A percentile compares a stretch with the other conserved stretches of the same genome.
Evolutionary conservation across 1,139 yeast species (phyloP).

Genomic region (Pichia sp.): DNA sequence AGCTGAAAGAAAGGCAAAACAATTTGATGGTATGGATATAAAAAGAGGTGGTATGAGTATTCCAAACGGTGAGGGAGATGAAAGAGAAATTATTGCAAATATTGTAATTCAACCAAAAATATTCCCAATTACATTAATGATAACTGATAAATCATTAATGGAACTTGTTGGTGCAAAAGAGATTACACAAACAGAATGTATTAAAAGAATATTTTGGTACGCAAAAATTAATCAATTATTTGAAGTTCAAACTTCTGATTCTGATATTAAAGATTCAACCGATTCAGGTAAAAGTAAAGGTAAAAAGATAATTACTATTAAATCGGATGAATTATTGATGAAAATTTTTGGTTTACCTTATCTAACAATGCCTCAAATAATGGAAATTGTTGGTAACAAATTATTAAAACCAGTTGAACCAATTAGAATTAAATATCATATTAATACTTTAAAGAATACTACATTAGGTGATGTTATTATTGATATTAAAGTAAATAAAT

Average conservation of each 20-base stretch:
- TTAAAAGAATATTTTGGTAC: conserved; percentile 84
- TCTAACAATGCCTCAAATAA: conserved; percentile 66
- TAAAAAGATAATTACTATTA: conserved; percentile 36
- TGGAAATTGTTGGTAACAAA: conserved; percentile 59
- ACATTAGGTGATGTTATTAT: conserved; percentile 76
- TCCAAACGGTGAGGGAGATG: conserved; percentile 20
- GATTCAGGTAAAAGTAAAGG: conserved; percentile 16
- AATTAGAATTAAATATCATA: conserved; percentile 63
- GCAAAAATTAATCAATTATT: conserved; percentile 64
- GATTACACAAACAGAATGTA: conserved; percentile 81
- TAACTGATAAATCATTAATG: conserved; percentile 56
- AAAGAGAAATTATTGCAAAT: conserved; percentile 55
- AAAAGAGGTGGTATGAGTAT: conserved; percentile 63
- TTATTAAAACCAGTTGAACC: conserved; percentile 73
- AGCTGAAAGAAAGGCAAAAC: conserved; percentile 36
- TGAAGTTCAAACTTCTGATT: conserved; percentile 36
- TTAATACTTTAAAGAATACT: conserved; percentile 68
- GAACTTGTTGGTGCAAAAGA: conserved; percentile 68
- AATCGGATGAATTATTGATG: conserved; percentile 62
- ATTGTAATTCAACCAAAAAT: conserved; percentile 79
- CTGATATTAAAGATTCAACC: conserved; percentile 1
- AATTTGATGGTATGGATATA: conserved; percentile 84
- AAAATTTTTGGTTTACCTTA: conserved; percentile 48
- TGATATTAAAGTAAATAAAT: conserved; percentile 54
- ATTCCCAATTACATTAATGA: conserved; percentile 55